A percentile compares a stretch with the other conserved stretches of the same genome.
Conservation (phyloP, 2,329 filamentous ascomycete species). For the Penicillium sp. region DNA sequence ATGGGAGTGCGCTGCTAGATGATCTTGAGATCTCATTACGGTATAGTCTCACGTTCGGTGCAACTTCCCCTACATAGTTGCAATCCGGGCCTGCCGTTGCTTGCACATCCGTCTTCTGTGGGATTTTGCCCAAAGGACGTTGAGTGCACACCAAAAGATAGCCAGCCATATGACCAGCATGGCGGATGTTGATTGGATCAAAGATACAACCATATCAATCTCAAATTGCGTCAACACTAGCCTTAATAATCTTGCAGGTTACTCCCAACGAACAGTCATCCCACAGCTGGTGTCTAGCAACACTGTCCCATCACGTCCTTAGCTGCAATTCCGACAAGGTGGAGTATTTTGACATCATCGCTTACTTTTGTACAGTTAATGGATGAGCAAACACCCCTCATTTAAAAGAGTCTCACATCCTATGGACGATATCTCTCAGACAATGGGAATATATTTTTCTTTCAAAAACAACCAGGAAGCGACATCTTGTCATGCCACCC, state of each 20-base stretch:
- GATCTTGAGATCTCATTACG: not conserved
- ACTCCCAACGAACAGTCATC: not conserved
- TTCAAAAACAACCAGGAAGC: too few species aligned
- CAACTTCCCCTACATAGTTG: not conserved
- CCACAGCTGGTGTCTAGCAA: not conserved
- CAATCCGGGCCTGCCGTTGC: not conserved
- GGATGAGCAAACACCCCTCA: not conserved
- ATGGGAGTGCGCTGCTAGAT: slow-evolving; percentile 12
- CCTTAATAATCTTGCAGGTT: not conserved
- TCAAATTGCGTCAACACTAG: slow-evolving; percentile 2
- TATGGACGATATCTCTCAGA: too few species aligned
- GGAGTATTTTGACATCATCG: slow-evolving; percentile 5
- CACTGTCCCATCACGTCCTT: not conserved
- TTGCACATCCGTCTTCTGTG: not conserved
- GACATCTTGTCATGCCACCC: too few species aligned
- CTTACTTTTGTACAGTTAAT: not conserved
- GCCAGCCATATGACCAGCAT: too few species aligned
- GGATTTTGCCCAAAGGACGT: not conserved
- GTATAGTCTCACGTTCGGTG: not conserved
- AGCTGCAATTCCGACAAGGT: slow-evolving; percentile 1
- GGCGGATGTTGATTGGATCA: not conserved
- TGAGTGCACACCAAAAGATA: not conserved
- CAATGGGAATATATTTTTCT: too few species aligned
- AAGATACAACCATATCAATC: not conserved
- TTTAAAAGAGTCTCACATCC: not conserved